Base-by-base conservation (phyloP, 306 rosid genomes). In the Parietaria judaica region DNA sequence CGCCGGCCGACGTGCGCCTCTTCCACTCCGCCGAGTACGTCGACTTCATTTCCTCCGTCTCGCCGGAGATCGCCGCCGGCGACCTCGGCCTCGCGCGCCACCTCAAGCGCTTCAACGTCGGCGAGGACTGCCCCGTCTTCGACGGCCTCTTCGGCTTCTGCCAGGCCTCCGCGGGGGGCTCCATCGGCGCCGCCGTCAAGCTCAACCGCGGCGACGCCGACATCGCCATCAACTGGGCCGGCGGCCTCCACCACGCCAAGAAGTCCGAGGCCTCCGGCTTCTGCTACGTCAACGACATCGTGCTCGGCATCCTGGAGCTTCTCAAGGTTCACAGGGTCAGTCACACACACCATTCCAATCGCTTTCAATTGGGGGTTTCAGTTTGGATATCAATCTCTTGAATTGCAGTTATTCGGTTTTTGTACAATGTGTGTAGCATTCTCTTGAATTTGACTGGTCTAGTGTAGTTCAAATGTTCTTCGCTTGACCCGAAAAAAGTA, bases 221-320 rank as follows among this genome's bases (percentile, higher is more conserved):
- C 13, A 87, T 87, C 56, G 90, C 95, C 3, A 44, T 87, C 57
- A 84, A 87, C 45, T 87, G 88, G 91, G 91, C 95, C 48, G 95
- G 95, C 3, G 90, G 95, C 0, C 64, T 87, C 14, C 95, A 87
- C 67, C 95, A 87, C 48, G 95, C 95, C 0, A 87, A 87, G 84
- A 87, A 84, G 73, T 70, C 95, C 12, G 95, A 89, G 66, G 97
- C 95, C 12, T 89, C 97, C 8, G 97, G 97, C 0, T 89, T 89
- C 57, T 89, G 97, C 60, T 89, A 89, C 37, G 97, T 89, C 63
- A 89, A 89, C 49, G 97, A 89, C 65, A 89, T 89, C 63, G 97
- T 89, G 1, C 85, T 89, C 4, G 97, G 95, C 12, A 86, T 89
- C 60, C 94, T 89, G 17, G 97, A 89, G 81, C 92, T 89, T 5